A percentile compares a stretch with the other conserved stretches of the same genome.
Evolutionary conservation across 331 rosid species (phyloP).

Genomic region (Malus hybrid): DNA sequence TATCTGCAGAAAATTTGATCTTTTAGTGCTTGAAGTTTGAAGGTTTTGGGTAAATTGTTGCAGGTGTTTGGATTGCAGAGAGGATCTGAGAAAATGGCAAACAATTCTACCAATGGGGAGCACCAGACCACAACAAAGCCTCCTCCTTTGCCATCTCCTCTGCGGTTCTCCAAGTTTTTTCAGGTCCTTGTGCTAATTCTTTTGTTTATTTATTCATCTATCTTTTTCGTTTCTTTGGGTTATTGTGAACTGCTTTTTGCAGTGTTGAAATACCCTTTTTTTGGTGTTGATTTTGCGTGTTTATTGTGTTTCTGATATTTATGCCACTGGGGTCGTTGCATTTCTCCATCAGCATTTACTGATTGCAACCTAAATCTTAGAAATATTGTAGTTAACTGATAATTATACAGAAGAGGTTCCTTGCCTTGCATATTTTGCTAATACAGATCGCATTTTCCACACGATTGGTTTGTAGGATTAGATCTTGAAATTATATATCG

Average conservation of each 20-base stretch:
- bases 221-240: not conserved
- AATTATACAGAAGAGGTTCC: not conserved
- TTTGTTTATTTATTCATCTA: not conserved
- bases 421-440: not conserved
- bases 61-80: conserved; percentile 21
- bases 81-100: conserved; percentile 42
- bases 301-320: conserved; percentile 13
- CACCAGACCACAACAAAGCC: conserved; percentile 36
- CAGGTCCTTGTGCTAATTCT: conserved; percentile 35
- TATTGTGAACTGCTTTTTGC: not conserved
- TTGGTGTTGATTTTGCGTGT: not conserved
- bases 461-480: not conserved
- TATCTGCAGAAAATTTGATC: not conserved
- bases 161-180: conserved; percentile 72
- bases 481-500: not conserved
- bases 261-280: not conserved
- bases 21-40: not conserved
- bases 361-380: too few species aligned
- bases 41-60: conserved; percentile 9
- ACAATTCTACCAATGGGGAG: conserved; percentile 44
- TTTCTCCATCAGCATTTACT: conserved; percentile 13
- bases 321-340: not conserved
- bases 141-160: conserved; percentile 76
- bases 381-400: not conserved
- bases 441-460: not conserved